Evolutionary conservation across 257 asterid genomes (phyloP), one percentile per base, ranked within the genome.

Genomic region (Nicotiana otophora): DNA sequence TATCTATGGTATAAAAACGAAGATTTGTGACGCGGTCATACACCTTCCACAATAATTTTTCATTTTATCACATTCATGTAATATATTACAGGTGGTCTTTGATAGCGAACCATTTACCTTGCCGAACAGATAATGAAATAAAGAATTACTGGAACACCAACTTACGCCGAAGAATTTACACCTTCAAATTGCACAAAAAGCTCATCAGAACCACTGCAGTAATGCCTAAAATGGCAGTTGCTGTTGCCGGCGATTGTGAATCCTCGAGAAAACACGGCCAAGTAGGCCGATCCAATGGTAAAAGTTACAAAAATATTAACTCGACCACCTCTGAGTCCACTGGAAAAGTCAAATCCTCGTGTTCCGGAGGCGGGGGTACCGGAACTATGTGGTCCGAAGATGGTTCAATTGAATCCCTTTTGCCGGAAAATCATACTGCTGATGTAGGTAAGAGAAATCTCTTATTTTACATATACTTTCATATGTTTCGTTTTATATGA

Each of bases 41-140:
- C 46, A 39, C 46, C 10, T 39, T 39, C 9, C 8, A 2, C 46
- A 7, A 7, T 39, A 7, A 39, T 39, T 39, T 36, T 39, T 39
- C 10, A 39, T 39, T 51, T 51, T 51, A 69, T 39, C 3, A 0
- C 19, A n/a, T 9, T n/a, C 26, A 17, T 19, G 2, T 36, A 19
- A n/a, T 69, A 33, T 39, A 54, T 39, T n/a, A 39, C 10, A 69
- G 94, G 87, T 92, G 96, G 96, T 88, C 96, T 2, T 5, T 86
- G 7, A 89, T 92, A 20, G 93, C 93, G 1, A 88, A 86, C 4
- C 64, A 88, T 54, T 87, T 92, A 57, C 92, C 91, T 9, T 94
- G 94, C 69, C 84, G 94, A 89, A 92, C 95, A 70, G 91, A 92
- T 90, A 91, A 92, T 84, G 94, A 90, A 84, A 90, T 92, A 12